Percentiles rank a stretch among this genome's conserved stretches.
Conservation (phyloP, 2,329 filamentous ascomycete genomes). For the Hysterium pulicare region DNA sequence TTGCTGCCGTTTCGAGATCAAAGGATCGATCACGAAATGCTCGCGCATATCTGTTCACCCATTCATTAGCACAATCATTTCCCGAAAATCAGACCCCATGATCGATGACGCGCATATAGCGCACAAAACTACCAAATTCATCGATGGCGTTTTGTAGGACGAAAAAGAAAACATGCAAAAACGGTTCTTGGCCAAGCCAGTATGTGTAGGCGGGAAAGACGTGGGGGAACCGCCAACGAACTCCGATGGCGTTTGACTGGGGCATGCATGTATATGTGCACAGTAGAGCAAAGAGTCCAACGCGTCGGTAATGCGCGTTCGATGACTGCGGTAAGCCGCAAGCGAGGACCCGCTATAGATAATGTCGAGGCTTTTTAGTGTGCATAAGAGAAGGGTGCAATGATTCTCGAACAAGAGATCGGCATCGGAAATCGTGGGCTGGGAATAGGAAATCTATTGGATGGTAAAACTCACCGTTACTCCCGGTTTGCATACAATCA, state of each 20-base stretch:
- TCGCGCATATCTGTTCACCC: constrained; percentile 94
- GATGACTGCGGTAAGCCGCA: too few relatives aligned
- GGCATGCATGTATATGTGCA: too few relatives aligned
- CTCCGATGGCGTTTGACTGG: too few relatives aligned
- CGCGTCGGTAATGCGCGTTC: too few relatives aligned
- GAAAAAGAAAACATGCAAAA: too few relatives aligned
- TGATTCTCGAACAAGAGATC: constrained; percentile 3
- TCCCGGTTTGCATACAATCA: constrained; percentile 95
- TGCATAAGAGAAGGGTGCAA: background rate
- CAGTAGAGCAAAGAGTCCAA: too few relatives aligned
- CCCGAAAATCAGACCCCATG: constrained; percentile 6
- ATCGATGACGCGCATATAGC: constrained; percentile 8
- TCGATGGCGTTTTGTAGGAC: too few relatives aligned
- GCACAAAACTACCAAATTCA: too few relatives aligned
- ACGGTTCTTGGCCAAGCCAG: too few relatives aligned
- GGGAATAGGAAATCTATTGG: constrained; percentile 8
- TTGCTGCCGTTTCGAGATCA: constrained; percentile 98
- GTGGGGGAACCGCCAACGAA: too few relatives aligned
- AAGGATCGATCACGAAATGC: constrained; percentile 94
- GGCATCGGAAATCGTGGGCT: constrained; percentile 6
- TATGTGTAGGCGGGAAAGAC: too few relatives aligned
- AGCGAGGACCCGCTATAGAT: too few relatives aligned
- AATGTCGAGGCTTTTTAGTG: background rate
- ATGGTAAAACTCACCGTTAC: constrained; percentile 60
- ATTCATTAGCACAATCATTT: constrained; percentile 18